Percentiles rank a stretch among this genome's conserved stretches.
phyloP scores from a whole-genome alignment of 2,329 filamentous ascomycete genomes.

The Epicoccum sorghinum region DNA sequence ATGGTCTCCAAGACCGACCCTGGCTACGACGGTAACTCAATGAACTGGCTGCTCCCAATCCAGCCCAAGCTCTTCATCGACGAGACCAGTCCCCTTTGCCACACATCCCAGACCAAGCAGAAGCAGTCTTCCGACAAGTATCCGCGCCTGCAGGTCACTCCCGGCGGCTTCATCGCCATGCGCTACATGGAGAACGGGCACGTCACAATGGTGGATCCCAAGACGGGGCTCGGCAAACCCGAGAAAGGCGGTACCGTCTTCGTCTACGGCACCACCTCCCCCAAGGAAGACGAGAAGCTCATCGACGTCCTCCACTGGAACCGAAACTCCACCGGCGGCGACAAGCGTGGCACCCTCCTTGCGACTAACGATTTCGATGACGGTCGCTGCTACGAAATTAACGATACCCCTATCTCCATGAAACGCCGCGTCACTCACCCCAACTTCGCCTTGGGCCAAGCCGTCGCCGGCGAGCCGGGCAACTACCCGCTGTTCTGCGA shows the following conservation, averaged over 20 bases:
- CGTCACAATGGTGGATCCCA: slow-evolving; percentile 47
- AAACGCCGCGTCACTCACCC: too few relatives aligned
- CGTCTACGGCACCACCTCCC: slow-evolving; percentile 57
- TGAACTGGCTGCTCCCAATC: slow-evolving; percentile 60
- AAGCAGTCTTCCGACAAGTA: slow-evolving; percentile 60
- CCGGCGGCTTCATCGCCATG: slow-evolving; percentile 56
- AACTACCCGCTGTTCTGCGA: slow-evolving; percentile 75
- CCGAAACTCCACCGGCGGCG: slow-evolving; percentile 77
- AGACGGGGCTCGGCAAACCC: slow-evolving; percentile 51
- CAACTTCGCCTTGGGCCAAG: slow-evolving; percentile 60
- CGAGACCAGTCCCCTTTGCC: slow-evolving; percentile 66
- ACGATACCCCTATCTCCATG: too few relatives aligned
- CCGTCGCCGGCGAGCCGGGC: slow-evolving; percentile 31
- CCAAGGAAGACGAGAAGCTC: slow-evolving; percentile 62
- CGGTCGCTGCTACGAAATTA: slow-evolving; percentile 88
- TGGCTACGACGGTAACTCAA: slow-evolving; percentile 65
- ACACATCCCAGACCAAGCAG: slow-evolving; percentile 63
- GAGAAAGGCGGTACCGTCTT: slow-evolving; percentile 54
- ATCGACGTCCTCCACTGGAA: slow-evolving; percentile 80
- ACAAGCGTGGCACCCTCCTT: slow-evolving; percentile 76
- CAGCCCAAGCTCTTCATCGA: slow-evolving; percentile 55
- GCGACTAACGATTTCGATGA: slow-evolving; percentile 86
- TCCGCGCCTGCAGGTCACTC: slow-evolving; percentile 65
- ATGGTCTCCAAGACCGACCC: slow-evolving; percentile 65
- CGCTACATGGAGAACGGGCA: slow-evolving; percentile 60